Conservation (phyloP, 1,284 basidiomycete species). For the Agroathelia rolfsii region DNA sequence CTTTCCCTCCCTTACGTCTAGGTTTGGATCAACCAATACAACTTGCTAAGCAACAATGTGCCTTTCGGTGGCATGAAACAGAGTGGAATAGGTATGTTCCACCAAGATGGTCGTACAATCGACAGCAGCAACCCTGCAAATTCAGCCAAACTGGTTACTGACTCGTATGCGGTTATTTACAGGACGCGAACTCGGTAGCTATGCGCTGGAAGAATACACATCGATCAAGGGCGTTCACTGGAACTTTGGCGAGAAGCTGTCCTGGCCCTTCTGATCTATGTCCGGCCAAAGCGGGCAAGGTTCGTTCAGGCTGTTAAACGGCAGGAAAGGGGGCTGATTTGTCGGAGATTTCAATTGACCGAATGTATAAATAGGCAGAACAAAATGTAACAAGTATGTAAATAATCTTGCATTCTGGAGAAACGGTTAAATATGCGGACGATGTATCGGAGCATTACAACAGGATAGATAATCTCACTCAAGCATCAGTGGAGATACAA, state of each 20-base stretch:
- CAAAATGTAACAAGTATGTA: no score
- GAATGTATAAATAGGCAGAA: no score
- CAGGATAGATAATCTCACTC: no score
- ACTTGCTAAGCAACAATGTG: constrained; percentile 69
- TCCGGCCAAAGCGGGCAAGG: background rate
- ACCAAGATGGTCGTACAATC: constrained; percentile 8
- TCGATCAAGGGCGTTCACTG: constrained; percentile 83
- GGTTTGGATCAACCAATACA: constrained; percentile 90
- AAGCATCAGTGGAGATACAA: no score
- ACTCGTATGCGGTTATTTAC: constrained; percentile 6
- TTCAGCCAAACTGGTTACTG: constrained; percentile 6
- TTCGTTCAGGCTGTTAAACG: background rate
- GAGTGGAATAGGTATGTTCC: constrained; percentile 48
- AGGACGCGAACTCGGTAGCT: constrained; percentile 84
- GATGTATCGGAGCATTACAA: no score
- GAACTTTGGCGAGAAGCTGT: constrained; percentile 75
- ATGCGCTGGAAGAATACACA: constrained; percentile 77
- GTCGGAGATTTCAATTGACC: no score
- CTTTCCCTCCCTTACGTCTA: constrained; percentile 18
- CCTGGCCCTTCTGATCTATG: constrained; percentile 58
- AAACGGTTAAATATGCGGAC: no score
- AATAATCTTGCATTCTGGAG: no score
- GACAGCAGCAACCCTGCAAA: constrained; percentile 10
- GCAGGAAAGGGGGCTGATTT: no score
- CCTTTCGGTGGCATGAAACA: constrained; percentile 94